phyloP scores from a whole-genome alignment of 169 alveolate species.

The Plasmodium malariae region DNA sequence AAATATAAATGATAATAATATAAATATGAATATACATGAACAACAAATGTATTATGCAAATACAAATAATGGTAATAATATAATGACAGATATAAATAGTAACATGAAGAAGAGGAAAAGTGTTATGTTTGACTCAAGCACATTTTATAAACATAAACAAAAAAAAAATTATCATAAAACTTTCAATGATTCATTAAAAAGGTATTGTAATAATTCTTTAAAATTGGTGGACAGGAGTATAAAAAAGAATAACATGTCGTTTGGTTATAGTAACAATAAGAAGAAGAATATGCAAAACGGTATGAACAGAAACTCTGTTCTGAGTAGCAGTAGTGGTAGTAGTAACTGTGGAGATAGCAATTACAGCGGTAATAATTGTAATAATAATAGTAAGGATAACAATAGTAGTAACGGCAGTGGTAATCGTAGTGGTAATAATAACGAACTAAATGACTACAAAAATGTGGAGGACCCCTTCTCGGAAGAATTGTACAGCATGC shows the following conservation, averaged over 20 bases:
- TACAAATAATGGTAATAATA: constrained; percentile 19
- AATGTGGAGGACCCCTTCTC: too few relatives aligned
- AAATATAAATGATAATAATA: not conserved
- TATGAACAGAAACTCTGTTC: not conserved
- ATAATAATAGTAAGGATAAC: constrained; percentile 1
- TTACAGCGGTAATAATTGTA: not conserved
- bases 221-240: not conserved
- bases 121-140: constrained; percentile 16
- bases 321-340: not conserved
- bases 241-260: not conserved
- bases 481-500: too few relatives aligned
- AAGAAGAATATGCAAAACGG: not conserved
- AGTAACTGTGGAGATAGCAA: not conserved
- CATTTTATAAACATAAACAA: constrained; percentile 34
- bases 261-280: constrained; percentile 4
- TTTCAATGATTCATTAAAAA: constrained; percentile 34
- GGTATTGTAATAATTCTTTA: constrained; percentile 35
- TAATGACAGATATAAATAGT: not conserved
- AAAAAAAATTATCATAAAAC: constrained; percentile 30
- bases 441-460: too few relatives aligned
- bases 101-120: constrained; percentile 28
- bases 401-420: not conserved
- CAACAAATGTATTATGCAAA: constrained; percentile 1
- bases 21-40: not conserved
- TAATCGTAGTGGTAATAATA: not conserved